Base-by-base conservation (phyloP, 495 filamentous ascomycete species). In the Talaromyces thailandensis region DNA sequence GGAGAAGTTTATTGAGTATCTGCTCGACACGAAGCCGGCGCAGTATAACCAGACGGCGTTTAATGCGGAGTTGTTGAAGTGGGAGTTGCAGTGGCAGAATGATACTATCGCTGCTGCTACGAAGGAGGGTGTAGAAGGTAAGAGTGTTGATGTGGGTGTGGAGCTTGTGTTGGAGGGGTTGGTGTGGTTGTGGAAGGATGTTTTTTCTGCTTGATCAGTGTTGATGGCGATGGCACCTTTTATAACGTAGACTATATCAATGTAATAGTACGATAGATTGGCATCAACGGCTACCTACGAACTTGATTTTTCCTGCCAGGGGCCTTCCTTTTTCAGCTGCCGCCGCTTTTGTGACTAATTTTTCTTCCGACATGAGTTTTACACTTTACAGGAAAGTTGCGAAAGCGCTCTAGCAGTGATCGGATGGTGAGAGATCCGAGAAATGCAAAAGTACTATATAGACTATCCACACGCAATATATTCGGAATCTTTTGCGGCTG, bases 1-100 rank as follows among this genome's bases (percentile, higher is more conserved):
- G 81, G 53, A 70, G 50, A 71, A 74, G 45, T 82, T 84, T 55
- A 62, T 79, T 0, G 67, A 76, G 5, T 84, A 82, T 62, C 62
- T 81, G 28, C 28, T 71, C 25, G 67, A 68, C 4, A 76, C 71
- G 4, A 60, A 65, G 2, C 31, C 66, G 11, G 43, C 53, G 11
- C 63, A 62, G 31, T 79, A 75, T 59, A 75, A 78, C 60, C 64
- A 65, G n/a, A 70, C 71, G 7, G 67, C 60, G 6, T 63, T 81
- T 55, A 59, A 65, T 2, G 58, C 40, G 9, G 55, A 62, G 48
- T 58, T 80, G 43, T 57, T 73, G 25, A 58, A 62, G 0, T 80
- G 79, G 68, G 79, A 79, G 61, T 43, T 69, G 24, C 37, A 62
- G n/a, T 81, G 79, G 79, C 76, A 76, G 60, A 55, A 63, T 4